These are phyloP conservation scores for Asparagopsis taxiformis DNA, from an alignment of 31 red algal genomes.

Conservation along the genomic window DNA sequence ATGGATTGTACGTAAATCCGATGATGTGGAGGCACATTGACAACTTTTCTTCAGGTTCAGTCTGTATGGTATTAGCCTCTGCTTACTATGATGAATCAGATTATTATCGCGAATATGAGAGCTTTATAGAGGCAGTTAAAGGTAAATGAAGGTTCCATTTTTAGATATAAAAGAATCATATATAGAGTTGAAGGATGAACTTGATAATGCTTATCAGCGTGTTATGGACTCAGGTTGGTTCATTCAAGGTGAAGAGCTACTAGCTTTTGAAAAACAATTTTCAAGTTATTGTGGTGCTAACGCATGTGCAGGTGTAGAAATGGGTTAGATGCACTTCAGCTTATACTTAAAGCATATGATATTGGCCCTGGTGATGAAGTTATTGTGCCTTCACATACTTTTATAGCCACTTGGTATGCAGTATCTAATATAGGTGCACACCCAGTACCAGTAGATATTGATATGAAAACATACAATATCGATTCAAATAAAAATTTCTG, in stretches of 20 bases:
- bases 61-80: too few relatives aligned
- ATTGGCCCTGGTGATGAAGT: slow-evolving; percentile 61
- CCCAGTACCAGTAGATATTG: slow-evolving; percentile 53
- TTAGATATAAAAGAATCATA: slow-evolving; percentile 4
- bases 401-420: slow-evolving; percentile 37
- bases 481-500: slow-evolving; percentile 14
- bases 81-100: too few relatives aligned
- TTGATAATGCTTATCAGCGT: not conserved
- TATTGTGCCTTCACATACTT: slow-evolving; percentile 38
- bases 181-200: slow-evolving; percentile 4
- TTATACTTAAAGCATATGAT: slow-evolving; percentile 14
- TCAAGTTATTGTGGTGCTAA: slow-evolving; percentile 8
- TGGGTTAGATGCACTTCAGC: slow-evolving; percentile 4
- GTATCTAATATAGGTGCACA: slow-evolving; percentile 25
- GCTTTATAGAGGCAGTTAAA: too few relatives aligned
- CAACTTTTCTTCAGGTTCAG: too few relatives aligned
- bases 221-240: slow-evolving; percentile 8
- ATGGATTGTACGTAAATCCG: too few relatives aligned
- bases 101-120: too few relatives aligned
- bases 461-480: slow-evolving; percentile 35
- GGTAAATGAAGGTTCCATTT: too few relatives aligned
- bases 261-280: slow-evolving; percentile 23
- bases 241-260: slow-evolving; percentile 18
- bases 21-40: too few relatives aligned
- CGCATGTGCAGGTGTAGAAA: not conserved